Evolutionary conservation across 163 green algal species (phyloP), one percentile per base, ranked within the genome.

Genomic region (Volvox carteri): DNA sequence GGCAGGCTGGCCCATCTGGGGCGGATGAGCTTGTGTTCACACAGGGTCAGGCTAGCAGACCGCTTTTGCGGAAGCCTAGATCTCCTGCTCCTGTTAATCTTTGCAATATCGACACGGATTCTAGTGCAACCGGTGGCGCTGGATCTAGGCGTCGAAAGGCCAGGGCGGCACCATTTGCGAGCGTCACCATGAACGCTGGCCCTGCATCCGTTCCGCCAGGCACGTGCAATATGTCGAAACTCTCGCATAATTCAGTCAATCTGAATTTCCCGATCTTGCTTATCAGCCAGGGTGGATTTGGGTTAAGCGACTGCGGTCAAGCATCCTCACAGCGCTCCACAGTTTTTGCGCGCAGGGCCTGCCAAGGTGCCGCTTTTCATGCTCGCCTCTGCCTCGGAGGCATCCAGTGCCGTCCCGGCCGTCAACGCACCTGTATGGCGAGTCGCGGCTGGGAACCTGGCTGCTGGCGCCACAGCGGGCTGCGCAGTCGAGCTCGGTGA

Each of bases 401-500:
- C 58, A 16, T 19, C 70, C 73, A 30, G 72, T 65, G 39, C 84
- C 23, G 75, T 72, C 58, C 76, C 73, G 78, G 8, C 35, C 8
- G 52, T 73, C 54, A 37, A 76, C 44, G 39, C 72, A 6, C 93
- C 96, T 37, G 74, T 92, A 42, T 98, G 96, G 96, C 92, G 95
- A 2, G 56, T 96, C 6, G 85, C 95, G 4, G 88, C 92, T 0
- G 96, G 92, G 35, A 98, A 98, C 90, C 91, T 99, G 12, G 93
- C 92, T 8, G 95, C 97, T 46, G 97, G 97, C 18, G 97, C 96
- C n/a, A 97, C 94, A 21, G 96, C 96, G 4, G 97, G 97, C 44
- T 97, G 94, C 39, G 92, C 95, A 11, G 97, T 98, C 23, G 97
- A 99, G 86, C 95, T 96, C 79, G 96, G 96, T 97, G 72, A 72